Evolutionary conservation across 805 yeast genomes (phyloP).

Genomic region (Blastobotrys americana): DNA sequence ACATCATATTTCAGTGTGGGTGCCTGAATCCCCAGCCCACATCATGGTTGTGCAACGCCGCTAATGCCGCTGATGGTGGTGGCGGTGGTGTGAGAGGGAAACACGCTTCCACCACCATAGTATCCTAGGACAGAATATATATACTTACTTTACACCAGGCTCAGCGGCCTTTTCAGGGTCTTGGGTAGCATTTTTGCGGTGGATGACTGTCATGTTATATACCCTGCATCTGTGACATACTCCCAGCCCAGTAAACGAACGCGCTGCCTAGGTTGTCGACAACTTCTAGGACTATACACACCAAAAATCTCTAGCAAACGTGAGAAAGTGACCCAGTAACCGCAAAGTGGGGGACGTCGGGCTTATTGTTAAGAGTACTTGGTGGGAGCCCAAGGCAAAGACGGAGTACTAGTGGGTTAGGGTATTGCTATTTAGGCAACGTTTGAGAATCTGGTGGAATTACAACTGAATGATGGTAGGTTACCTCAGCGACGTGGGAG

Average conservation of each 20-base stretch:
- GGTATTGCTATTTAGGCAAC: too few relatives aligned
- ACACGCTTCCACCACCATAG: too few relatives aligned
- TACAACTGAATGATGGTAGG: too few relatives aligned
- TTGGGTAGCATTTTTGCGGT: conserved; percentile 30
- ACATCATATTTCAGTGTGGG: too few relatives aligned
- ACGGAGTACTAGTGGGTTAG: neutral
- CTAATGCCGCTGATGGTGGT: neutral
- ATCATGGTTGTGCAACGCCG: too few relatives aligned
- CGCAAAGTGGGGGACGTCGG: neutral
- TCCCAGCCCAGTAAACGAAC: neutral
- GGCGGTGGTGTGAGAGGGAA: neutral
- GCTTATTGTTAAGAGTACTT: neutral
- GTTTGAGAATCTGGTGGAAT: too few relatives aligned
- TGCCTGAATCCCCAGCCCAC: too few relatives aligned
- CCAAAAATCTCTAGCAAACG: neutral
- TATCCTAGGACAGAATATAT: too few relatives aligned
- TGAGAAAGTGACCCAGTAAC: neutral
- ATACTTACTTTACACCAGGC: conserved; percentile 33
- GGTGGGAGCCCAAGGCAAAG: neutral
- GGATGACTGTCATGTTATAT: conserved; percentile 31
- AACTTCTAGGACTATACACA: neutral
- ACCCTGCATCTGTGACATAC: neutral
- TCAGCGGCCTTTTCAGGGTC: conserved; percentile 29
- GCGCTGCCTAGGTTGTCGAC: neutral
- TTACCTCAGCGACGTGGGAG: too few relatives aligned